A percentile compares a stretch with the other conserved stretches of the same genome.
phyloP scores from a whole-genome alignment of 1,139 yeast genomes.

The Schwanniomyces etchellsii region DNA sequence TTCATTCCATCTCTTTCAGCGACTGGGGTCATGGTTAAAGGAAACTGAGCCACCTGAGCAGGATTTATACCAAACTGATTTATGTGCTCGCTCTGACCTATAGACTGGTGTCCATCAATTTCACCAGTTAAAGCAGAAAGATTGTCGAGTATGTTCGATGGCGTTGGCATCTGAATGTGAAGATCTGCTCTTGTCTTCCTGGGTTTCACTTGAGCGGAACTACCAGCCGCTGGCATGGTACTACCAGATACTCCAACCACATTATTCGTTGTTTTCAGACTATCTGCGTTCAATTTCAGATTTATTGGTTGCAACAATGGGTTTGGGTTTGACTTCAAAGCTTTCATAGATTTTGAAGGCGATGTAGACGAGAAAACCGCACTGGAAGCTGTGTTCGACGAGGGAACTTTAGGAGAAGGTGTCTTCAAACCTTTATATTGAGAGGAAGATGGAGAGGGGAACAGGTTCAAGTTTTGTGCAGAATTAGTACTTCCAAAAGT shows the following conservation, averaged over 20 bases:
- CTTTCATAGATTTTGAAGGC: constrained; percentile 53
- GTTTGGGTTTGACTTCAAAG: constrained; percentile 37
- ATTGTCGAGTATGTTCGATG: constrained; percentile 27
- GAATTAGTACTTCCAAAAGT: constrained; percentile 15
- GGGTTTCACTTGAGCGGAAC: constrained; percentile 6
- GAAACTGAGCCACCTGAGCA: constrained; percentile 40
- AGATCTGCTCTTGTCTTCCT: constrained; percentile 33
- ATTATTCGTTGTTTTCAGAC: background rate
- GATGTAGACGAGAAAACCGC: constrained; percentile 18
- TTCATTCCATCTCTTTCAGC: constrained; percentile 60
- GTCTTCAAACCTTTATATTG: constrained; percentile 27
- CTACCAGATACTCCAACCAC: background rate
- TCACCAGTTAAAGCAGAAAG: constrained; percentile 30
- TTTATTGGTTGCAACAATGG: constrained; percentile 61
- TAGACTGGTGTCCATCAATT: constrained; percentile 15
- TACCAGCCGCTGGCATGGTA: background rate
- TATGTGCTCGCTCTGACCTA: constrained; percentile 27
- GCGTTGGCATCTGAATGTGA: constrained; percentile 47
- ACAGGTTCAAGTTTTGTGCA: constrained; percentile 7
- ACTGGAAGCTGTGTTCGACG: constrained; percentile 13
- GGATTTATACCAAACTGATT: constrained; percentile 66
- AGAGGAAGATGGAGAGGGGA: constrained; percentile 30
- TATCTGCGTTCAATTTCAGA: constrained; percentile 23
- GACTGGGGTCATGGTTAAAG: constrained; percentile 74
- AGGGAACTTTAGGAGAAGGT: constrained; percentile 37